Evolutionary conservation across 164 flowering plant species (phyloP), one percentile per base, ranked within the genome.

Genomic region (Akebia trifoliata): DNA sequence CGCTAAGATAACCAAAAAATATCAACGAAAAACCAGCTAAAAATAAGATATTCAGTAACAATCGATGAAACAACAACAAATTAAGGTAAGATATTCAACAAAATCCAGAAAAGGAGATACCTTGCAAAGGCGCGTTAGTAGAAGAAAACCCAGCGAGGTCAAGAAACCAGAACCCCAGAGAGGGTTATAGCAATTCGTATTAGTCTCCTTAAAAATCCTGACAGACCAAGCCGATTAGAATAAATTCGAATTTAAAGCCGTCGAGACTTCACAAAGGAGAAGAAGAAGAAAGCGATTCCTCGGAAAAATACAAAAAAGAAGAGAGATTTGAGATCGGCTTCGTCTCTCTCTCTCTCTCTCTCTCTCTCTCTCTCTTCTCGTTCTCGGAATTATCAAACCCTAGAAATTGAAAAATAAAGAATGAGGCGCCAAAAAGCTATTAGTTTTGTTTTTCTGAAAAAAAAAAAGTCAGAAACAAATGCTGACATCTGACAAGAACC

Each of bases 211-310:
- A 43, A 52, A 68, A 52, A n/a, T 56, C 56, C 8, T 12, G 38
- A 29, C 18, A 39, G 45, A 21, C 46, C 37, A 17, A 42, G 59
- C 20, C 29, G 36, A 36, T 11, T 7, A 42, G 50, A 15, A 46
- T 20, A 31, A 56, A 51, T 76, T 73, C 77, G 72, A 76, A 73
- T 73, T 76, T 73, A 76, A 76, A 76, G 68, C 75, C 61, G 26
- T 50, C 4, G 35, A 18, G 28, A 15, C 8, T 34, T 46, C 22
- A 55, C 36, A 29, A 50, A n/a, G 11, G 63, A 30, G 54, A 48
- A 52, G 59, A 61, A 53, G 56, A 56, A 56, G 57, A 55, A 56
- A 48, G 49, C 56, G 53, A 17, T 20, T 20, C 10, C 22, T 43
- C 24, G 47, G 51, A 8, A 32, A 39, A 8, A 37, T 10, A 17